These are phyloP conservation scores for Grammothele lineata DNA, from an alignment of 768 basidiomycete genomes.

Conservation along the genomic window DNA sequence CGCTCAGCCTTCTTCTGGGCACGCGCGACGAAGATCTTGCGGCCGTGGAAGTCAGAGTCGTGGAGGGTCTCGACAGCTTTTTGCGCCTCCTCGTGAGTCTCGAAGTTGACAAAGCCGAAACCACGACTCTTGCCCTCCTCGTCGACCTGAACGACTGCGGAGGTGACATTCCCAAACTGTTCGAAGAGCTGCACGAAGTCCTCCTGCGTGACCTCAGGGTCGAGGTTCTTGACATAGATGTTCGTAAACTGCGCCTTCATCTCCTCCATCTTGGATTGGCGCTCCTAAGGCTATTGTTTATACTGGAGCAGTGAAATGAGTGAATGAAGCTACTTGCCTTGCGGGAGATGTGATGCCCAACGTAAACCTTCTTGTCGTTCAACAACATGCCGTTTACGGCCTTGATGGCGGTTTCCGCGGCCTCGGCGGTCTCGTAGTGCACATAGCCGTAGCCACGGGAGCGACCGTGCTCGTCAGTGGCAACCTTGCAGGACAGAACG, in stretches of 20 bases:
- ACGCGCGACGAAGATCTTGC: conserved; percentile 91
- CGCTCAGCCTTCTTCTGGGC: conserved; percentile 99
- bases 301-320: too few species aligned
- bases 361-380: conserved; percentile 99
- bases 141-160: conserved; percentile 79
- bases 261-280: conserved; percentile 97
- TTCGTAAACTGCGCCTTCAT: conserved; percentile 98
- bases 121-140: conserved; percentile 92
- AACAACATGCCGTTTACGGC: conserved; percentile 98
- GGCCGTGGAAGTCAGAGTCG: conserved; percentile 79
- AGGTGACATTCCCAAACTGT: conserved; percentile 79
- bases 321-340: conserved; percentile 51
- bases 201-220: conserved; percentile 75
- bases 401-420: conserved; percentile 94
- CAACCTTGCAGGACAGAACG: conserved; percentile 98
- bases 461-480: conserved; percentile 90
- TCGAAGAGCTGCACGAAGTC: conserved; percentile 83
- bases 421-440: conserved; percentile 97
- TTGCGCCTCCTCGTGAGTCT: conserved; percentile 88
- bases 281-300: too few species aligned
- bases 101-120: conserved; percentile 98
- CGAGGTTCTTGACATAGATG: conserved; percentile 97
- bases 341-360: conserved; percentile 95
- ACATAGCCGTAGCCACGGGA: conserved; percentile 99
- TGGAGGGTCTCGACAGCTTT: conserved; percentile 86